These are phyloP conservation scores for Phoenix roebelenii DNA, from an alignment of 176 grass and related monocot species.

Conservation along the genomic window DNA sequence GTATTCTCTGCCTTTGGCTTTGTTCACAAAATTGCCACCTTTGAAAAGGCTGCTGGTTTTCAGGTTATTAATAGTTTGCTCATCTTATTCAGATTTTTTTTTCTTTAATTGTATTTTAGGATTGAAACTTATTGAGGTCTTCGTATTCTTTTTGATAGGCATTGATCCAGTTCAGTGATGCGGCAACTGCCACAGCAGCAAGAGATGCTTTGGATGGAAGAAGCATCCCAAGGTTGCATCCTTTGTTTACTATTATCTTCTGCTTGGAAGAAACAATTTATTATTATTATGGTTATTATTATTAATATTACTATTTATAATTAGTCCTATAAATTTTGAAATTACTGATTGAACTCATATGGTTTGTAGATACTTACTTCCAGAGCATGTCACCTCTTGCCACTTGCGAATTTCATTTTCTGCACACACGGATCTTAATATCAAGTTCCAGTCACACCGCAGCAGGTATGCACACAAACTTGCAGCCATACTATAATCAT, in stretches of 20 bases:
- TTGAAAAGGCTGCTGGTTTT: constrained; percentile 96
- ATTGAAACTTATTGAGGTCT: no score
- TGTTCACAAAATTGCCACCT: constrained; percentile 99
- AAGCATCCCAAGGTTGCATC: constrained; percentile 77
- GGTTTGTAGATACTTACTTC: constrained; percentile 63
- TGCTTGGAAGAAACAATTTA: no score
- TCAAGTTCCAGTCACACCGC: constrained; percentile 94
- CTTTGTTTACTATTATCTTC: constrained; percentile 4
- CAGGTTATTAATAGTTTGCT: constrained; percentile 33
- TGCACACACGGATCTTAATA: constrained; percentile 89
- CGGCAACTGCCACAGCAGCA: constrained; percentile 72
- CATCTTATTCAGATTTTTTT: no score
- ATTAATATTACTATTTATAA: no score
- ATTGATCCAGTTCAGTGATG: constrained; percentile 84
- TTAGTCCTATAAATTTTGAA: no score
- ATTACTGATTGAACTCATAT: no score
- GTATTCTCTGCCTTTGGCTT: constrained; percentile 95
- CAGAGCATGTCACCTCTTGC: constrained; percentile 67
- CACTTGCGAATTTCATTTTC: constrained; percentile 83
- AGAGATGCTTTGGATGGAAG: constrained; percentile 95
- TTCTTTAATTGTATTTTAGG: no score
- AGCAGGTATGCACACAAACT: constrained; percentile 46
- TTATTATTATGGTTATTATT: no score
- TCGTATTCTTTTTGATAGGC: constrained; percentile 37
- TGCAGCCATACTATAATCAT: no score